phyloP scores from a whole-genome alignment of 2,329 filamentous ascomycete genomes.

The Claviceps quebecensis region DNA sequence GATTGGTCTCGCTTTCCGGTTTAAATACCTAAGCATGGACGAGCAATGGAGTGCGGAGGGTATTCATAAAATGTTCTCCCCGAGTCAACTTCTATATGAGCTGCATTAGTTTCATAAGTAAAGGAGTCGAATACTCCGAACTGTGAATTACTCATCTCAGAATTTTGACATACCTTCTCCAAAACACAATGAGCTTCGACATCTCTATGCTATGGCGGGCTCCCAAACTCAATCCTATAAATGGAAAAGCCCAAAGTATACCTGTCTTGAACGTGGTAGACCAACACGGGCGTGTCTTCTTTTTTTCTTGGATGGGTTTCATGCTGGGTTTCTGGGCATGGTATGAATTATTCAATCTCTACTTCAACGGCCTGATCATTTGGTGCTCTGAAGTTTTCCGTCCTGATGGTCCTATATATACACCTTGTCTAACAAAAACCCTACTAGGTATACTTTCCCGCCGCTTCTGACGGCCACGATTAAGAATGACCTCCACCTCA shows the following conservation, averaged over 20 bases:
- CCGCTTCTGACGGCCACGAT: slow-evolving; percentile 68
- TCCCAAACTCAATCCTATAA: slow-evolving; percentile 72
- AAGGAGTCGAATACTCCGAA: neutral
- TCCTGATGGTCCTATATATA: too few species aligned
- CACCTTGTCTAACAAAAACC: neutral
- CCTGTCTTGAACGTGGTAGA: slow-evolving; percentile 67
- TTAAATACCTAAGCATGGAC: neutral
- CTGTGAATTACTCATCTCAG: neutral
- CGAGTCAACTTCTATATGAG: neutral
- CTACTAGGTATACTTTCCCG: slow-evolving; percentile 60
- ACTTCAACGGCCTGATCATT: neutral
- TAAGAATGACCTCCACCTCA: slow-evolving; percentile 61
- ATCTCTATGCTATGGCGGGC: slow-evolving; percentile 18
- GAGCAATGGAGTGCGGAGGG: neutral
- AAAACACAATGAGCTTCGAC: slow-evolving; percentile 15
- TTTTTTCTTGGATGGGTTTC: slow-evolving; percentile 80
- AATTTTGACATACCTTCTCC: neutral
- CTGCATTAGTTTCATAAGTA: neutral
- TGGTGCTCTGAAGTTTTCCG: neutral
- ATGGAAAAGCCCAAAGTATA: slow-evolving; percentile 66
- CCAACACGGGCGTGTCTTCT: slow-evolving; percentile 74
- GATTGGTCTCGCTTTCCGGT: neutral
- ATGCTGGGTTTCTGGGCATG: slow-evolving; percentile 82
- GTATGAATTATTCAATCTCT: slow-evolving; percentile 19
- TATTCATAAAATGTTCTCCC: too few species aligned